Evolutionary conservation across 495 filamentous ascomycete genomes (phyloP).

Genomic region (Diplogelasinospora grovesii): DNA sequence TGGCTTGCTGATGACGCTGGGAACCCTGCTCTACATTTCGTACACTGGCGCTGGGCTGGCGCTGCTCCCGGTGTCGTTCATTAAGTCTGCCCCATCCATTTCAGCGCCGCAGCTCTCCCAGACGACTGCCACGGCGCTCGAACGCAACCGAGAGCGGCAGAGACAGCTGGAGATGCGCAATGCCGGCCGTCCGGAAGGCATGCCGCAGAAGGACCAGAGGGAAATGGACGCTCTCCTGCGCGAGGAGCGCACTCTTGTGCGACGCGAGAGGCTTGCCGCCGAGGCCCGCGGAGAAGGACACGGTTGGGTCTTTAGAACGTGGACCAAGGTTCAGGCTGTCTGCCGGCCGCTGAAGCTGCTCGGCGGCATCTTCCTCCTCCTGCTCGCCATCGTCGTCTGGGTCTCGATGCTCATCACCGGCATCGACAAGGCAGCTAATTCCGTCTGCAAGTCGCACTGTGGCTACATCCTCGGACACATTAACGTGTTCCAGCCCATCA

Average conservation of each 20-base stretch:
- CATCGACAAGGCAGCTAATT: slow-evolving; percentile 95
- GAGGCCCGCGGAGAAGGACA: slow-evolving; percentile 70
- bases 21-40: slow-evolving; percentile 74
- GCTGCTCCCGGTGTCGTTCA: slow-evolving; percentile 78
- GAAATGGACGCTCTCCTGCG: slow-evolving; percentile 81
- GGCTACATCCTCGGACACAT: slow-evolving; percentile 90
- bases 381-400: slow-evolving; percentile 68
- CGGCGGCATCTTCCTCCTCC: slow-evolving; percentile 69
- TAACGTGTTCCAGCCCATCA: slow-evolving; percentile 90
- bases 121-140: slow-evolving; percentile 70
- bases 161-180: slow-evolving; percentile 83
- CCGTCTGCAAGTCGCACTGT: slow-evolving; percentile 80
- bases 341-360: slow-evolving; percentile 79
- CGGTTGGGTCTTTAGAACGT: slow-evolving; percentile 59
- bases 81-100: slow-evolving; percentile 80
- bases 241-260: slow-evolving; percentile 86
- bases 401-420: slow-evolving; percentile 89
- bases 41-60: slow-evolving; percentile 89
- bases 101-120: slow-evolving; percentile 68
- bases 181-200: slow-evolving; percentile 62
- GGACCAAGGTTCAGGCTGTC: slow-evolving; percentile 71
- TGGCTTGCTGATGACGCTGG: slow-evolving; percentile 77
- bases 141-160: slow-evolving; percentile 84
- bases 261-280: slow-evolving; percentile 78
- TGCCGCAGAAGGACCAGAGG: slow-evolving; percentile 76